Percentiles rank a stretch among this genome's conserved stretches.
These are phyloP conservation scores for Hysterium pulicare DNA, from an alignment of 2,329 filamentous ascomycete species.

Conservation along the genomic window DNA sequence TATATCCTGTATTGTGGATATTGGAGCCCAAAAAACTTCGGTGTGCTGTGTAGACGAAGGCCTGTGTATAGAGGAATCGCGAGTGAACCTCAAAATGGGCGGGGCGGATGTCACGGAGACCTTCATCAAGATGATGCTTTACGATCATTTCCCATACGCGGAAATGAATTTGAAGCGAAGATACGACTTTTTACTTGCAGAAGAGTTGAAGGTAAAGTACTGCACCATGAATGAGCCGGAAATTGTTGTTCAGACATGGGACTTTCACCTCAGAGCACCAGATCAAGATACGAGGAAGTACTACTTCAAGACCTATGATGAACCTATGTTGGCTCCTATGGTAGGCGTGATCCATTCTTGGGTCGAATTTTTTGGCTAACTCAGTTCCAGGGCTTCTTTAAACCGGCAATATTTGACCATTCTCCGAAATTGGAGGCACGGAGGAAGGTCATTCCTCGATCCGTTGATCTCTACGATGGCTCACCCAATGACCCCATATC, in stretches of 20 bases:
- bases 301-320: conserved; percentile 94
- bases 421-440: conserved; percentile 74
- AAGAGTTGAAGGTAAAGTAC: conserved; percentile 91
- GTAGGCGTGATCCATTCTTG: conserved; percentile 28
- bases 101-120: conserved; percentile 90
- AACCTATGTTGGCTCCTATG: conserved; percentile 90
- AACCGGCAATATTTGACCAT: conserved; percentile 82
- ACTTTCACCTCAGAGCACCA: conserved; percentile 86
- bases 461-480: conserved; percentile 90
- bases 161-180: conserved; percentile 88
- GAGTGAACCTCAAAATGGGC: conserved; percentile 91
- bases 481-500: conserved; percentile 89
- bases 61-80: conserved; percentile 88
- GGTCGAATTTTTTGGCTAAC: background rate
- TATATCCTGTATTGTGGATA: conserved; percentile 89
- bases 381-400: conserved; percentile 67
- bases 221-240: conserved; percentile 89
- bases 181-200: conserved; percentile 89
- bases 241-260: conserved; percentile 81
- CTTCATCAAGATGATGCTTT: conserved; percentile 97
- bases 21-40: conserved; percentile 95
- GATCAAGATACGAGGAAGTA: conserved; percentile 91
- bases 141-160: conserved; percentile 90
- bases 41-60: conserved; percentile 97
- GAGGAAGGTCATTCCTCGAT: conserved; percentile 77